phyloP scores from a whole-genome alignment of 345 rosid species.

The Garcia nutans region DNA sequence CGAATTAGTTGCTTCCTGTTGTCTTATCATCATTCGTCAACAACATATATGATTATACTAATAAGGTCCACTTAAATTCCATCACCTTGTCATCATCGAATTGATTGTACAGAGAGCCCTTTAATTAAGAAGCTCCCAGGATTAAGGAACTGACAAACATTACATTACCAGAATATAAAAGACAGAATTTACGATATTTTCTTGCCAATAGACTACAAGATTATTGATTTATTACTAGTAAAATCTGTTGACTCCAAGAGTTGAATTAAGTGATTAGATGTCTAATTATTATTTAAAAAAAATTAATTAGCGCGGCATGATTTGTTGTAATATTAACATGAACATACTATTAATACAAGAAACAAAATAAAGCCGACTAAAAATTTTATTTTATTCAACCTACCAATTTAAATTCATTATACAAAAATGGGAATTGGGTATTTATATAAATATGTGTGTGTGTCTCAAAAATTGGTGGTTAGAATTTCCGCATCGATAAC shows the following conservation, averaged over 20 bases:
- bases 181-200: slow-evolving; percentile 18
- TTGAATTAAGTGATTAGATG: too few species aligned
- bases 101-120: neutral
- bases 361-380: slow-evolving; percentile 50
- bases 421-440: neutral
- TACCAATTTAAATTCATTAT: neutral
- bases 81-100: slow-evolving; percentile 24
- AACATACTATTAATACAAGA: slow-evolving; percentile 19
- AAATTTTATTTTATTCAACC: neutral
- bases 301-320: too few species aligned
- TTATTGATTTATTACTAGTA: neutral
- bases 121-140: slow-evolving; percentile 10
- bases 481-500: slow-evolving; percentile 24
- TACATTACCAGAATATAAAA: slow-evolving; percentile 2
- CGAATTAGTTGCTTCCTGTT: neutral
- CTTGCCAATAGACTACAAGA: slow-evolving; percentile 18
- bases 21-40: slow-evolving; percentile 9
- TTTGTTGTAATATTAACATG: neutral
- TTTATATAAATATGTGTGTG: neutral
- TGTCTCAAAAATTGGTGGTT: slow-evolving; percentile 32
- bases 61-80: slow-evolving; percentile 19
- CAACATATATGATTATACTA: neutral
- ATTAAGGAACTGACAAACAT: slow-evolving; percentile 13
- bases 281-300: too few species aligned
- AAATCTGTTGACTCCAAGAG: neutral